These are phyloP conservation scores for Fraxinus sp. DNA, from an alignment of 305 asterid genomes.

Conservation along the genomic window DNA sequence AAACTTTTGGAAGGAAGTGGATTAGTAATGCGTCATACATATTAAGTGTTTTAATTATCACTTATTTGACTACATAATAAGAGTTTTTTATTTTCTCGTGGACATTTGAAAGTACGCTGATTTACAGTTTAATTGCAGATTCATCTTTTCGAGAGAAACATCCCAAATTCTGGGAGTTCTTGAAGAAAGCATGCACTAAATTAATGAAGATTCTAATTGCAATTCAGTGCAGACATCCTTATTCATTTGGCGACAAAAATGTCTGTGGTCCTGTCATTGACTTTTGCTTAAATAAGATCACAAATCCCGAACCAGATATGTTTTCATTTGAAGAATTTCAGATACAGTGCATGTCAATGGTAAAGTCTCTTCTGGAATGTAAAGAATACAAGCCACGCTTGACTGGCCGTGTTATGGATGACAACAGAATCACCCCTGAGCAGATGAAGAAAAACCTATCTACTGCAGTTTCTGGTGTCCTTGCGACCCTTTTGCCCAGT, in stretches of 20 bases:
- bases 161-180: constrained; percentile 72
- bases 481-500: constrained; percentile 71
- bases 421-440: constrained; percentile 66
- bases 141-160: constrained; percentile 67
- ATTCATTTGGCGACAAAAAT: constrained; percentile 87
- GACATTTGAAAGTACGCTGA: constrained; percentile 29
- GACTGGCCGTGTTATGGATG: constrained; percentile 89
- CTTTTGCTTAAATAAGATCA: constrained; percentile 77
- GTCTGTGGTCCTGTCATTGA: constrained; percentile 74
- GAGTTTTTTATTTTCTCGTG: constrained; percentile 17
- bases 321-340: constrained; percentile 69
- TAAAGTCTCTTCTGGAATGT: constrained; percentile 86
- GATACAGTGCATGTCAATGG: constrained; percentile 86
- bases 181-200: constrained; percentile 76
- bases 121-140: constrained; percentile 60
- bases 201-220: constrained; percentile 78
- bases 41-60: constrained; percentile 12
- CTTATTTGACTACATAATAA: constrained; percentile 9
- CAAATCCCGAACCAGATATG: constrained; percentile 76
- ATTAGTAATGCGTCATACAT: background rate
- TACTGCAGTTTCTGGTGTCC: constrained; percentile 64
- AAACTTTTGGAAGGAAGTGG: background rate
- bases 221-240: constrained; percentile 87
- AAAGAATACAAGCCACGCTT: constrained; percentile 77
- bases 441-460: constrained; percentile 82